A percentile compares a stretch with the other conserved stretches of the same genome.
These are phyloP conservation scores for Termitomyces sp. DNA, from an alignment of 768 basidiomycete species.

Conservation along the genomic window DNA sequence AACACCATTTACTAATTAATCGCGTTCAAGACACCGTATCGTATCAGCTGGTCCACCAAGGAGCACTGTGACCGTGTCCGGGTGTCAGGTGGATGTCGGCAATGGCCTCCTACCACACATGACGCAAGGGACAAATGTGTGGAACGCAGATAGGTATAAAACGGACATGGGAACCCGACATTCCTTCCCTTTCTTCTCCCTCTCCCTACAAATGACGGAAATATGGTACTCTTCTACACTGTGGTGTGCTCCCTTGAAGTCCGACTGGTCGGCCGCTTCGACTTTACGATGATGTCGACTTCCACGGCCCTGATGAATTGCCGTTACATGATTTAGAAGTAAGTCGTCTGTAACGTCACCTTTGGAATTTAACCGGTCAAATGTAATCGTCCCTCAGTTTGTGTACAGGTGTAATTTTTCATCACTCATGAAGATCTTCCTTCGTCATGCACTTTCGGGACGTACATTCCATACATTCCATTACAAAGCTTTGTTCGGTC, in stretches of 20 bases:
- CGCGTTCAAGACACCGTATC: neutral
- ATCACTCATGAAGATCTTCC: too few relatives aligned
- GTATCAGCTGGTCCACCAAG: conserved; percentile 8
- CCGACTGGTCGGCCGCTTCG: neutral
- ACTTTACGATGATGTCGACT: neutral
- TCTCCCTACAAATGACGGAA: neutral
- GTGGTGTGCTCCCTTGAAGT: neutral
- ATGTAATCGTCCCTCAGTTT: too few relatives aligned
- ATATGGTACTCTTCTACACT: neutral
- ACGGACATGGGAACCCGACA: conserved; percentile 2
- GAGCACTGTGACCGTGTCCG: conserved; percentile 10
- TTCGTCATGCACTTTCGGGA: neutral
- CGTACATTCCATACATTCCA: neutral
- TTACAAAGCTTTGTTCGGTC: neutral
- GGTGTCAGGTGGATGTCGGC: conserved; percentile 13
- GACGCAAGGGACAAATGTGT: conserved; percentile 4
- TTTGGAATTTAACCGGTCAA: neutral
- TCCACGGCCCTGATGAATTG: neutral
- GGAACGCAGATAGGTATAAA: conserved; percentile 9
- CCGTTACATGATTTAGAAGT: neutral
- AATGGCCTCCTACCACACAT: conserved; percentile 7
- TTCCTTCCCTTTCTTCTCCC: neutral
- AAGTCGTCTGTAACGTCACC: neutral
- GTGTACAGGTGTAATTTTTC: neutral
- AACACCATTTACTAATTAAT: conserved; percentile 4